Conservation (phyloP, 345 rosid genomes). For the Fremontodendron californicum region DNA sequence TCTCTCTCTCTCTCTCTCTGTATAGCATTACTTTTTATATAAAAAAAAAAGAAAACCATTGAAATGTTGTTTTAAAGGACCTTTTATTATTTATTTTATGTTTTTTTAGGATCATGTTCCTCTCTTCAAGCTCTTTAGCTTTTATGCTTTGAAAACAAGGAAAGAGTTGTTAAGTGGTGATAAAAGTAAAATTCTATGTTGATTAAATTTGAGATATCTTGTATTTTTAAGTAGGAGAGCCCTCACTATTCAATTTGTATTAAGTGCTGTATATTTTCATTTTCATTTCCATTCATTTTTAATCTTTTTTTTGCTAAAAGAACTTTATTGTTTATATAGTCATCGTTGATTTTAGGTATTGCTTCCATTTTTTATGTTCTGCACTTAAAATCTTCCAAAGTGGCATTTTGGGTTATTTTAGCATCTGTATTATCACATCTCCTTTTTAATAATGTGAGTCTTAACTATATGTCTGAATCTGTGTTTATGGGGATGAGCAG, state of each 20-base stretch:
- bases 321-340: background rate
- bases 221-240: background rate
- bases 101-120: background rate
- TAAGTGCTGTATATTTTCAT: background rate
- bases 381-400: background rate
- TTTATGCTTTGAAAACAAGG: background rate
- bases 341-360: background rate
- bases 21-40: background rate
- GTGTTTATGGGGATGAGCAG: conserved; percentile 32
- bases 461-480: background rate
- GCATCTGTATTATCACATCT: background rate
- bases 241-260: background rate
- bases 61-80: background rate
- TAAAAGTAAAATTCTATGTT: background rate
- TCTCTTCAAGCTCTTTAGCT: background rate
- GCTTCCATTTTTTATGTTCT: background rate
- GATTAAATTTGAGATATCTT: background rate
- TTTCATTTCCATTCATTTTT: background rate
- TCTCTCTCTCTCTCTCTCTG: background rate
- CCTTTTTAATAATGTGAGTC: background rate
- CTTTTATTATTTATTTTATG: background rate
- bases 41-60: background rate
- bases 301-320: background rate
- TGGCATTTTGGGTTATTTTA: background rate
- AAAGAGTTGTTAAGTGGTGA: background rate